These are phyloP conservation scores for Acidomyces sp. DNA, from an alignment of 495 filamentous ascomycete species.

Conservation along the genomic window DNA sequence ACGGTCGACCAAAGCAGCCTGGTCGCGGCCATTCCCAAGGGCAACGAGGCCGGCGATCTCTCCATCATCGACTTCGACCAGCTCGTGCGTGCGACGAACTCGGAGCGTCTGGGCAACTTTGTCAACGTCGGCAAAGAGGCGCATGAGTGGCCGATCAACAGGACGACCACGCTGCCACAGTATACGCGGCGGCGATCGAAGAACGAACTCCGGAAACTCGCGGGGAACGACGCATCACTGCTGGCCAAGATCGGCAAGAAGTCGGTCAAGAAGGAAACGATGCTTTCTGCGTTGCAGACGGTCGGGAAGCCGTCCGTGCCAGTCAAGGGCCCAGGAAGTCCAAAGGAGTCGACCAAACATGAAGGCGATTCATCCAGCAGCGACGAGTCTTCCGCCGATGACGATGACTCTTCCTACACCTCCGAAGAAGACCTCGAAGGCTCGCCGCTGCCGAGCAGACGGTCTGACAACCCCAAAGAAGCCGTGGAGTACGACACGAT, in stretches of 20 bases:
- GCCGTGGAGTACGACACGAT: constrained; percentile 50
- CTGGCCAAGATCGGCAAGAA: constrained; percentile 21
- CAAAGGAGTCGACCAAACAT: constrained; percentile 16
- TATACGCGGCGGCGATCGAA: constrained; percentile 33
- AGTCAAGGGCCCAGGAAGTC: not conserved
- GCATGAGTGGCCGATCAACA: constrained; percentile 13
- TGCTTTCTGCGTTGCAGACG: not conserved
- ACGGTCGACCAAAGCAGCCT: constrained; percentile 11
- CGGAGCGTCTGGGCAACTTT: constrained; percentile 30
- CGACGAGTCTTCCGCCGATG: constrained; percentile 30
- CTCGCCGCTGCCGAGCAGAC: constrained; percentile 39
- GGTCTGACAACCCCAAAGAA: constrained; percentile 39
- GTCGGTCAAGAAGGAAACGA: constrained; percentile 8
- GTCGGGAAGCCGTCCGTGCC: not conserved
- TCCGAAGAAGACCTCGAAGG: constrained; percentile 38
- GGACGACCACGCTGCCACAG: constrained; percentile 22
- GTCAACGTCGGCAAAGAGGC: constrained; percentile 27
- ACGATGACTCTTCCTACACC: constrained; percentile 39
- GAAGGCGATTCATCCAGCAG: constrained; percentile 28
- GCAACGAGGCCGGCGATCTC: constrained; percentile 27
- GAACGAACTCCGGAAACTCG: constrained; percentile 32
- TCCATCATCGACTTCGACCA: constrained; percentile 28
- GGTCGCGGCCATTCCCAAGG: constrained; percentile 22
- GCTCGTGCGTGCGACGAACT: constrained; percentile 30
- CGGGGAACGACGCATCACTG: constrained; percentile 21